These are phyloP conservation scores for Entomortierella parvispora DNA, from an alignment of 192 early-diverging fungal species.

Conservation along the genomic window DNA sequence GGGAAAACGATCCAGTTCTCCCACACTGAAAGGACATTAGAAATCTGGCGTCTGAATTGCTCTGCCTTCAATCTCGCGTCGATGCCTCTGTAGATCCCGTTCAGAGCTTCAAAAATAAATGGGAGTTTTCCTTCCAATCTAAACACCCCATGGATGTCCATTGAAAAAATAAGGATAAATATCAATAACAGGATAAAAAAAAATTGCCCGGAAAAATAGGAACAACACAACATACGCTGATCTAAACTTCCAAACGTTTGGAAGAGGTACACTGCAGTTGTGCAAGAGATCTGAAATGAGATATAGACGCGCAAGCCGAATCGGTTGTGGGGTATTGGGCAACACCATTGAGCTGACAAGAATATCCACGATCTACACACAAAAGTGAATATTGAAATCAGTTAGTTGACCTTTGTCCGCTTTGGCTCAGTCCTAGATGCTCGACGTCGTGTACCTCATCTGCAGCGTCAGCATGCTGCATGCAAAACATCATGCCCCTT, in stretches of 20 bases:
- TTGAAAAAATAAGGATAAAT: background rate
- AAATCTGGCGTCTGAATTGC: constrained; percentile 74
- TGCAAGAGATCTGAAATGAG: constrained; percentile 93
- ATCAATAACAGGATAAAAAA: background rate
- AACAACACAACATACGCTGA: constrained; percentile 60
- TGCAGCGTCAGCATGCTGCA: constrained; percentile 85
- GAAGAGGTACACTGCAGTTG: constrained; percentile 80
- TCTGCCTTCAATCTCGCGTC: constrained; percentile 84
- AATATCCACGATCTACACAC: constrained; percentile 71
- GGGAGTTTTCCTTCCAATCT: constrained; percentile 35
- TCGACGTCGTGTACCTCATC: constrained; percentile 63
- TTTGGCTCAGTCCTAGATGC: background rate
- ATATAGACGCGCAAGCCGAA: constrained; percentile 80
- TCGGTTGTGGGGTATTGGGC: constrained; percentile 63
- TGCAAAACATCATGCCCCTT: constrained; percentile 82
- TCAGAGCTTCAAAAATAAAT: constrained; percentile 74
- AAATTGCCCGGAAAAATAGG: background rate
- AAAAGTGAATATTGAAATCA: constrained; percentile 1
- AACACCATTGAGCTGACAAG: constrained; percentile 69
- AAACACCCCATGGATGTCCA: background rate
- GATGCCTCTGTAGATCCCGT: constrained; percentile 71
- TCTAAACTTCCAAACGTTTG: constrained; percentile 91
- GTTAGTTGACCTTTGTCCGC: background rate
- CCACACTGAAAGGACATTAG: constrained; percentile 80
- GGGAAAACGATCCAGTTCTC: constrained; percentile 93